Conservation (phyloP, 2,329 filamentous ascomycete species). For the Alternaria dauci region DNA sequence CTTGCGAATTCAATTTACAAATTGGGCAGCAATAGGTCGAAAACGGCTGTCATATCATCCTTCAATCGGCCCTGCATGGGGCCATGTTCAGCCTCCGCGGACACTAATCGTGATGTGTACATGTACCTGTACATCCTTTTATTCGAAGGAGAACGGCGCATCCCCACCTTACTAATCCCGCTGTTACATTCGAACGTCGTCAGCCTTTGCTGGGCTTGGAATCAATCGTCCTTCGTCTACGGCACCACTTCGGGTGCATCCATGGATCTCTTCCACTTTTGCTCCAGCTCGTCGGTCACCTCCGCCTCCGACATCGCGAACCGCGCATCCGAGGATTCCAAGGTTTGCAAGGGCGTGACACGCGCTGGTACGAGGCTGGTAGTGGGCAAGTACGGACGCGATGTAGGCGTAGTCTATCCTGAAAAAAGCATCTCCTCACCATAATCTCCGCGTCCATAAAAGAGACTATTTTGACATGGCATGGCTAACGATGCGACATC, state of each 20-base stretch:
- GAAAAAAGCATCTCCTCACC: neutral
- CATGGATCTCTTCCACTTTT: neutral
- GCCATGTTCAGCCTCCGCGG: slow-evolving; percentile 4
- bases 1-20: slow-evolving; percentile 3
- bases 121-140: slow-evolving; percentile 8
- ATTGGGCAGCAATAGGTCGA: neutral
- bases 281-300: slow-evolving; percentile 3
- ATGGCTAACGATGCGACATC: slow-evolving; percentile 12
- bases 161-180: slow-evolving; percentile 4
- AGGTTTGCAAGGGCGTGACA: neutral
- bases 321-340: slow-evolving; percentile 1
- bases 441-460: slow-evolving; percentile 1
- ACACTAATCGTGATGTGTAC: slow-evolving; percentile 8
- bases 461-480: slow-evolving; percentile 8
- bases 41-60: slow-evolving; percentile 3
- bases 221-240: neutral
- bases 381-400: neutral
- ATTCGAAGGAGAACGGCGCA: slow-evolving; percentile 3
- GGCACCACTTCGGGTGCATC: slow-evolving; percentile 1
- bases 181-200: slow-evolving; percentile 5
- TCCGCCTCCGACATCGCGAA: slow-evolving; percentile 5
- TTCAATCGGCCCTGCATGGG: slow-evolving; percentile 2
- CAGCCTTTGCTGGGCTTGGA: slow-evolving; percentile 1
- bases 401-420: slow-evolving; percentile 4
- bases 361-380: slow-evolving; percentile 3